Base-by-base conservation (phyloP, 768 basidiomycete genomes). In the Suillus tomentosus region DNA sequence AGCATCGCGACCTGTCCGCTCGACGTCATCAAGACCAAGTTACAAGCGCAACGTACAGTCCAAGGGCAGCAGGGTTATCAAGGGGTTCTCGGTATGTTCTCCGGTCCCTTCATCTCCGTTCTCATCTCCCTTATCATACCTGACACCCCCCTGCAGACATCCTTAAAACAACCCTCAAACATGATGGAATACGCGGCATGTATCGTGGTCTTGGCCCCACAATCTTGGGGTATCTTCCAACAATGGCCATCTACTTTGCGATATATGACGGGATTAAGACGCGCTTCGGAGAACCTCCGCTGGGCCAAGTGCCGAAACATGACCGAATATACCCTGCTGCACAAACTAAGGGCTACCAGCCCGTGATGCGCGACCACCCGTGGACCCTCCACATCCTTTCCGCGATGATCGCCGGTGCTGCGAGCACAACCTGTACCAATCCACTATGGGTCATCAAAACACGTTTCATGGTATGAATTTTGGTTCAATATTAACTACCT, bases 361-460 rank as follows among this genome's bases (percentile, higher is more conserved):
- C 92, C 0, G 82, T 84, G 60, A 84, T 86, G 71, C 84, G 91
- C 36, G 91, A 94, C 68, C 92, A 93, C 71, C 87, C 91, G 3
- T 94, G 92, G 93, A 82, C 88, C 5, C 78, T 94, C 6, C 96
- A 99, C 70, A 92, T 99, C 65, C 75, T 94, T 7, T 96, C 97
- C 7, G 96, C 97, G 6, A 98, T 99, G 96, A 82, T 86, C 51
- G 97, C 96, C 1, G 97, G 97, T 14, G 96, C 94, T 6, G 81
- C 90, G 22, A 96, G 96, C 72, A 97, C 97, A 7, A 86, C 94
- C 60, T 90, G 90, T 71, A 99, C 97, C 31, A 98, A 94, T 77
- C 97, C 97, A 0, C 77, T 99, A 8, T 99, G 97, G 97, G 95
- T 99, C 48, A 95, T 99, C 76, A 99, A 98, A 81, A 99, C 96